Evolutionary conservation across 805 yeast species (phyloP).

Genomic region (Soucietia sequanensis): DNA sequence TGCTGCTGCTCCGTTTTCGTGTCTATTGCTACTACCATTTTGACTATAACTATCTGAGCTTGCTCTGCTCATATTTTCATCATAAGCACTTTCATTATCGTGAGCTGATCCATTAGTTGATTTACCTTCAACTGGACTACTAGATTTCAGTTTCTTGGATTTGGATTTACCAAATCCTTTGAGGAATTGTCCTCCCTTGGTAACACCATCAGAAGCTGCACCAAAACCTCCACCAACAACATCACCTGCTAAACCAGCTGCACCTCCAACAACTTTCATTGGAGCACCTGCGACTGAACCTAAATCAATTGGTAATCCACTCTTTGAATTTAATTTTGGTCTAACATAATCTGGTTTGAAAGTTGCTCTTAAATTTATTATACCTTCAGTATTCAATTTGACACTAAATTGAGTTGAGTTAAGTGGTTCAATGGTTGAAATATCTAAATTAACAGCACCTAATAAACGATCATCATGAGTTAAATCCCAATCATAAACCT

Average conservation of each 20-base stretch:
- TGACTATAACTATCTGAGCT: not conserved
- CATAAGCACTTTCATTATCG: conserved; percentile 5
- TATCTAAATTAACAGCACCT: conserved; percentile 52
- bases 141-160: conserved; percentile 15
- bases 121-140: not conserved
- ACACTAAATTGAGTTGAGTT: conserved; percentile 46
- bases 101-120: conserved; percentile 6
- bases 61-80: conserved; percentile 3
- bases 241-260: conserved; percentile 35
- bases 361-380: conserved; percentile 48
- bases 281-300: conserved; percentile 45
- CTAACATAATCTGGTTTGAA: conserved; percentile 67
- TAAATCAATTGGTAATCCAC: conserved; percentile 42
- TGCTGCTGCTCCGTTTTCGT: conserved; percentile 1
- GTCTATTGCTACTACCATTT: not conserved
- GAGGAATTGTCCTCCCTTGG: conserved; percentile 45
- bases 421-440: conserved; percentile 47
- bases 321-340: conserved; percentile 48
- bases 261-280: conserved; percentile 42
- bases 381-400: conserved; percentile 64
- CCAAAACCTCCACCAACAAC: conserved; percentile 44
- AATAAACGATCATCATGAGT: conserved; percentile 65
- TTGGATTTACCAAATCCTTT: conserved; percentile 26
- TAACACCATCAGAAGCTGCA: conserved; percentile 44
- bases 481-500: conserved; percentile 75